phyloP scores from a whole-genome alignment of 1,139 yeast genomes.

The Tardiomyces digboiensis region DNA sequence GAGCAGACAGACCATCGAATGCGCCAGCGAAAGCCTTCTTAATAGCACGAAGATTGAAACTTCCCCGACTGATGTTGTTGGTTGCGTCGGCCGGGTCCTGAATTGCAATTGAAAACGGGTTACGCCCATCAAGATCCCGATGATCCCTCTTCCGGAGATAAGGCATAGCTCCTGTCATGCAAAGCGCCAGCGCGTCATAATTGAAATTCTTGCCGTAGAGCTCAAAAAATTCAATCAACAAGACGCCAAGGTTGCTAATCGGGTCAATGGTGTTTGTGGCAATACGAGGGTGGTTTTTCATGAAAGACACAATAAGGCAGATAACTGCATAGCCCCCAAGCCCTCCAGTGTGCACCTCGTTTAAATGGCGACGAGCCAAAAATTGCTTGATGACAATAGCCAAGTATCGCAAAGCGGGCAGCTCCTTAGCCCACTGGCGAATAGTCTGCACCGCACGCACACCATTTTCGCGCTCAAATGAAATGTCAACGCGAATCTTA shows the following conservation, averaged over 20 bases:
- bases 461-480: conserved; percentile 87
- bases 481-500: conserved; percentile 75
- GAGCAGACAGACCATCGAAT: conserved; percentile 47
- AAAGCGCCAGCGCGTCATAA: conserved; percentile 52
- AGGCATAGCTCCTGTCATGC: conserved; percentile 35
- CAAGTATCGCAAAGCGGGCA: conserved; percentile 79
- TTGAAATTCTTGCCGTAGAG: conserved; percentile 91
- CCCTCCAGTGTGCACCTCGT: conserved; percentile 95
- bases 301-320: conserved; percentile 75
- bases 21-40: conserved; percentile 92
- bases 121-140: conserved; percentile 46
- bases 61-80: conserved; percentile 82
- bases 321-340: conserved; percentile 92
- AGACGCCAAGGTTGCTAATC: conserved; percentile 71
- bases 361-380: conserved; percentile 65
- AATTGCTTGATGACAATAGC: conserved; percentile 85
- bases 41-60: conserved; percentile 71
- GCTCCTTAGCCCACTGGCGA: conserved; percentile 58
- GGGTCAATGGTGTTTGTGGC: conserved; percentile 59
- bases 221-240: conserved; percentile 88
- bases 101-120: conserved; percentile 61
- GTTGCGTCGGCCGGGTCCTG: conserved; percentile 83
- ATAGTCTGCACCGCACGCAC: conserved; percentile 77
- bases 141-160: conserved; percentile 51
- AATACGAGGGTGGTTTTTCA: conserved; percentile 68